Evolutionary conservation across 306 rosid genomes (phyloP).

Genomic region (Cucumis cinereus): DNA sequence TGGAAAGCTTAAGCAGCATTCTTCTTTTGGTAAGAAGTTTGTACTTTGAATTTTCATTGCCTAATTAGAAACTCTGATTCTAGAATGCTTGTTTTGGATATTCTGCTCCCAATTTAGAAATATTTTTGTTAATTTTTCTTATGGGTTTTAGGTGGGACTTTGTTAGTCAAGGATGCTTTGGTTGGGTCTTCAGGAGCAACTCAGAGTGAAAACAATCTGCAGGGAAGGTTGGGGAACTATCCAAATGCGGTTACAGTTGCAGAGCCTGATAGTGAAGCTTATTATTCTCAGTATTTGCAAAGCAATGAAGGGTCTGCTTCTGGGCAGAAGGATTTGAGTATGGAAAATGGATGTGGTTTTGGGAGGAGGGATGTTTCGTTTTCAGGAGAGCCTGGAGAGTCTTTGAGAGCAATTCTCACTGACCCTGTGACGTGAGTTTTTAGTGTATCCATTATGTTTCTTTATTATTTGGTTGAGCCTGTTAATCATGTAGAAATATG

Average conservation of each 20-base stretch:
- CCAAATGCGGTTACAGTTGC: slow-evolving; percentile 46
- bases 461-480: background rate
- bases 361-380: slow-evolving; percentile 58
- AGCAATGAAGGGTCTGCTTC: slow-evolving; percentile 52
- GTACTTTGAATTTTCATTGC: background rate
- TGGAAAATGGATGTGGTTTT: slow-evolving; percentile 70
- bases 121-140: background rate
- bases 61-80: background rate
- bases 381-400: slow-evolving; percentile 64
- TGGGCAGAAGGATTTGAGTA: slow-evolving; percentile 49
- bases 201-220: slow-evolving; percentile 26
- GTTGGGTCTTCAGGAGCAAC: slow-evolving; percentile 36
- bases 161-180: slow-evolving; percentile 49
- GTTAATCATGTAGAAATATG: background rate
- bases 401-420: slow-evolving; percentile 69
- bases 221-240: slow-evolving; percentile 46
- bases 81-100: background rate
- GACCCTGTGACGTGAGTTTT: slow-evolving; percentile 84
- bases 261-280: slow-evolving; percentile 63
- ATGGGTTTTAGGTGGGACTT: slow-evolving; percentile 16
- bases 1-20: slow-evolving; percentile 53
- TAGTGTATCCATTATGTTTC: background rate
- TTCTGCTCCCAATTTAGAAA: slow-evolving; percentile 7
- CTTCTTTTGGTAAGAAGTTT: slow-evolving; percentile 47
- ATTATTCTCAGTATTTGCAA: slow-evolving; percentile 76